phyloP scores from a whole-genome alignment of 106 monocot genomes.

The Alisma plantagoaquatica region DNA sequence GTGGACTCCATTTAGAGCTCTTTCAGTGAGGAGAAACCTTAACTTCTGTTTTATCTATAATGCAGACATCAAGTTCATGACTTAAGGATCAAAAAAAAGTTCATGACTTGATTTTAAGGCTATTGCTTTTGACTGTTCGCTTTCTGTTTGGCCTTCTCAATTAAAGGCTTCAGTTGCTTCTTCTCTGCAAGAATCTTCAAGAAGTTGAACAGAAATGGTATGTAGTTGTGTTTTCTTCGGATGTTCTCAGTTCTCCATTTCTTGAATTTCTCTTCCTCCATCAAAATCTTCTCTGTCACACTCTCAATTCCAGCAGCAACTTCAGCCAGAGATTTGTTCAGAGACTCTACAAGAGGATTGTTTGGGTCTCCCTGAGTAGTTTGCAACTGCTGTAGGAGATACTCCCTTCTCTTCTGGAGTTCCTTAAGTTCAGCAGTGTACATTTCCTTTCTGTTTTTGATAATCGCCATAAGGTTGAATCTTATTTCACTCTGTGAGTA shows the following conservation, averaged over 20 bases:
- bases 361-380: constrained; percentile 8
- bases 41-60: no score
- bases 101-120: no score
- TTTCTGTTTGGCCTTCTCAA: constrained; percentile 96
- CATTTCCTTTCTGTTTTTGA: constrained; percentile 84
- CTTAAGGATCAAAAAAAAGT: no score
- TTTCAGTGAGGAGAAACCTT: no score
- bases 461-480: constrained; percentile 87
- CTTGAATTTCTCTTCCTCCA: constrained; percentile 98
- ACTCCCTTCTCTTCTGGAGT: constrained; percentile 82
- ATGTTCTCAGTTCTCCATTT: constrained; percentile 96
- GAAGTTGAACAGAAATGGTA: constrained; percentile 92
- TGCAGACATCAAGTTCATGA: no score
- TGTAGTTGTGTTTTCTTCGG: constrained; percentile 95
- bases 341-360: constrained; percentile 15
- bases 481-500: constrained; percentile 92
- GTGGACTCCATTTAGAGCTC: no score
- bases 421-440: constrained; percentile 83
- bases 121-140: constrained; percentile 13
- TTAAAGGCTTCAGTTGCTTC: constrained; percentile 89
- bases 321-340: constrained; percentile 50
- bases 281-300: constrained; percentile 70
- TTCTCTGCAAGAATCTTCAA: constrained; percentile 93
- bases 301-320: constrained; percentile 56
- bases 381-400: constrained; percentile 50